A percentile compares a stretch with the other conserved stretches of the same genome.
Conservation (phyloP, 2,329 filamentous ascomycete genomes). For the Xylariales sp. region DNA sequence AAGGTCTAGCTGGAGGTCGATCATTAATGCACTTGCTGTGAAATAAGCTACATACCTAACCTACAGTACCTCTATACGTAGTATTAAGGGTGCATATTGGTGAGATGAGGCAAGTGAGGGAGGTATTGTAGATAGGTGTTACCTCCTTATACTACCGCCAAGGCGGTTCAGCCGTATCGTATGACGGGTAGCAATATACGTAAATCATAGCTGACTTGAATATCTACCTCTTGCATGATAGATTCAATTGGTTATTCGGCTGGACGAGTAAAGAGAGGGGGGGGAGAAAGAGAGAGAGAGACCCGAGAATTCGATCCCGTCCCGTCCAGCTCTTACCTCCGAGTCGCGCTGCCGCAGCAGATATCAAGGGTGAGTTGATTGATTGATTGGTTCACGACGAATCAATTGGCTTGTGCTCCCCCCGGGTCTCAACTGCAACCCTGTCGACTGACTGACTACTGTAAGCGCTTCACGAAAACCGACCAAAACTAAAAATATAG, state of each 20-base stretch:
- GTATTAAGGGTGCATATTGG: too few species aligned
- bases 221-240: too few species aligned
- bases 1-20: slow-evolving; percentile 39
- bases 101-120: too few species aligned
- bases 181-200: too few species aligned
- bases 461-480: slow-evolving; percentile 2
- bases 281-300: neutral
- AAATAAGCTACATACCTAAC: neutral
- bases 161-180: too few species aligned
- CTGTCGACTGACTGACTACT: neutral
- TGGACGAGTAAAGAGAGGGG: neutral
- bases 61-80: too few species aligned
- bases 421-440: neutral
- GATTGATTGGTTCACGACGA: slow-evolving; percentile 7
- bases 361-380: neutral
- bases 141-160: too few species aligned
- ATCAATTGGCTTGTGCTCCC: neutral
- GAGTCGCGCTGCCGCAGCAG: neutral
- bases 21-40: slow-evolving; percentile 45
- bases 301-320: too few species aligned
- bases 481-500: neutral
- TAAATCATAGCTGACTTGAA: too few species aligned
- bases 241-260: too few species aligned
- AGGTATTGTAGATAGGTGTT: too few species aligned
- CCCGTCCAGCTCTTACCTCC: too few species aligned